Evolutionary conservation across 805 yeast genomes (phyloP).

Genomic region (Saturnispora ahearnii): DNA sequence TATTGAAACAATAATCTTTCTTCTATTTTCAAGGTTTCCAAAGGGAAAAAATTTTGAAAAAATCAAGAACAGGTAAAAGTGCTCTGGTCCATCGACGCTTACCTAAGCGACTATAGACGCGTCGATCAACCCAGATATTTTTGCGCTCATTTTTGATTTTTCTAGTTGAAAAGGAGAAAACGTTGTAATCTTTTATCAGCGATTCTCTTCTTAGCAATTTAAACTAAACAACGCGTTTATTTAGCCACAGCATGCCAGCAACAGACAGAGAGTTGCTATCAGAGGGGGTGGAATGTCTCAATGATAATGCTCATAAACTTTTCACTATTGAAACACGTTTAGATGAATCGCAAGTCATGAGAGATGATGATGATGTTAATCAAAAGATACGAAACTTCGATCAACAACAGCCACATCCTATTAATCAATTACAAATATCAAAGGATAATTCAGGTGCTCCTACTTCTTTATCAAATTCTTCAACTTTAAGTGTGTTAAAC

Average conservation of each 20-base stretch:
- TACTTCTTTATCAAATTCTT: background rate
- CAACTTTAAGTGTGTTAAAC: background rate
- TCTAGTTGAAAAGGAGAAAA: background rate
- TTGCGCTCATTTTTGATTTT: background rate
- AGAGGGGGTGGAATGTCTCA: background rate
- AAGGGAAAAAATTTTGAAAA: no score
- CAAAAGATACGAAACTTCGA: background rate
- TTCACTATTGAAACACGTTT: background rate
- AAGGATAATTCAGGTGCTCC: no score
- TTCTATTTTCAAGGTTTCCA: no score
- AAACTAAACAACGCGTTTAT: no score
- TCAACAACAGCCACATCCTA: background rate
- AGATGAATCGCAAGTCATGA: background rate
- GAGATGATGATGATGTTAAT: background rate
- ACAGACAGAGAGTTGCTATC: background rate
- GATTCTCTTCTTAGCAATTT: background rate
- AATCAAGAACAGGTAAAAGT: no score
- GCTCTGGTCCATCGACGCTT: no score
- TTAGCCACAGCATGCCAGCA: background rate
- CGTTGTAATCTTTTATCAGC: background rate
- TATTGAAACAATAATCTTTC: no score
- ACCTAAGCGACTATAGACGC: no score
- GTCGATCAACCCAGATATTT: background rate
- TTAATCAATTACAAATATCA: no score
- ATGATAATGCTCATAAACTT: background rate